Evolutionary conservation across 2,329 filamentous ascomycete genomes (phyloP).

Genomic region (Septoria linicola): DNA sequence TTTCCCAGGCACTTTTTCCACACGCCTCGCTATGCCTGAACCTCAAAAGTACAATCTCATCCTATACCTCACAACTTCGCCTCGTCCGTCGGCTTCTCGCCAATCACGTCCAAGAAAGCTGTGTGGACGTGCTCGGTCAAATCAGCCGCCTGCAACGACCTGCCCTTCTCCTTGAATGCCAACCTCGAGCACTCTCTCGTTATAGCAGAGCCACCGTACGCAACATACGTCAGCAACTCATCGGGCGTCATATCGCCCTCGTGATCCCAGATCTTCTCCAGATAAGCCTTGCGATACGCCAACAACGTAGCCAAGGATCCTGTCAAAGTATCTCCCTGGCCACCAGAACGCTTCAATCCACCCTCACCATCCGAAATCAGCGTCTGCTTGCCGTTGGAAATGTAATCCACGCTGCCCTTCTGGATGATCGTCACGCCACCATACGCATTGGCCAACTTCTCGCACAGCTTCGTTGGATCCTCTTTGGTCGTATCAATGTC

Average conservation of each 20-base stretch:
- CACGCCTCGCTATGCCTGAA: no score
- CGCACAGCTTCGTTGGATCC: slow-evolving; percentile 59
- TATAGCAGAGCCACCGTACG: slow-evolving; percentile 81
- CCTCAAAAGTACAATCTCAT: no score
- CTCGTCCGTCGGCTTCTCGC: slow-evolving; percentile 53
- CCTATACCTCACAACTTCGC: slow-evolving; percentile 20
- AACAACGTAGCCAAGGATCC: slow-evolving; percentile 85
- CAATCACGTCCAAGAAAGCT: slow-evolving; percentile 78
- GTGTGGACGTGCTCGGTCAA: slow-evolving; percentile 84
- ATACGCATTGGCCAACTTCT: slow-evolving; percentile 70
- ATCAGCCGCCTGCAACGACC: slow-evolving; percentile 88
- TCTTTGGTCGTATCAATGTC: slow-evolving; percentile 59
- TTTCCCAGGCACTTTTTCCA: no score
- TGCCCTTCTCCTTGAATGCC: slow-evolving; percentile 80
- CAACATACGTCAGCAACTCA: slow-evolving; percentile 70
- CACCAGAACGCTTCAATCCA: slow-evolving; percentile 84
- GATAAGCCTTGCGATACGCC: slow-evolving; percentile 83
- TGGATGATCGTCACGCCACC: slow-evolving; percentile 89
- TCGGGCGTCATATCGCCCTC: slow-evolving; percentile 54
- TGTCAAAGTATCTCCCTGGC: slow-evolving; percentile 93
- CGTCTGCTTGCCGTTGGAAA: slow-evolving; percentile 77
- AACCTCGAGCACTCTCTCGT: slow-evolving; percentile 87
- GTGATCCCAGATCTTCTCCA: slow-evolving; percentile 74
- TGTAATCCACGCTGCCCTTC: slow-evolving; percentile 79
- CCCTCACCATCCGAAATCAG: slow-evolving; percentile 74